phyloP scores from a whole-genome alignment of 257 asterid species.

The Misopates orontium region DNA sequence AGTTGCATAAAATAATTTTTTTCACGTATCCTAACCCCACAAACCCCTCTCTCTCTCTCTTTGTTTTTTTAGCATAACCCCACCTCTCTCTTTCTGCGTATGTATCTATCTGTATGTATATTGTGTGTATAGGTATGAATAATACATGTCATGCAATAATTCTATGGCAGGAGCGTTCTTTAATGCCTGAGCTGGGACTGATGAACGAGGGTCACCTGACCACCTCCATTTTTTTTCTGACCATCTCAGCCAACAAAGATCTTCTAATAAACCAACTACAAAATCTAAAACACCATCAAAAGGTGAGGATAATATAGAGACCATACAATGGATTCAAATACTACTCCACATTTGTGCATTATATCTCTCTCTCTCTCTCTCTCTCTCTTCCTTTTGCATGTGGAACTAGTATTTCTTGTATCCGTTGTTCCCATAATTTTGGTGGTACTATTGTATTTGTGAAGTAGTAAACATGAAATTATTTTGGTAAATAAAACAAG shows the following conservation, averaged over 20 bases:
- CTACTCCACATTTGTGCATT: too few relatives aligned
- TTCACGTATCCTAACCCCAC: too few relatives aligned
- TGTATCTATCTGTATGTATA: neutral
- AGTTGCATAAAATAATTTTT: too few relatives aligned
- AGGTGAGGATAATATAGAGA: slow-evolving; percentile 6
- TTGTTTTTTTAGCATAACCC: neutral
- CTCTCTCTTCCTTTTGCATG: neutral
- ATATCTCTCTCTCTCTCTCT: too few relatives aligned
- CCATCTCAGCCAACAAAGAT: slow-evolving; percentile 75
- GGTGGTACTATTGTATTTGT: too few relatives aligned
- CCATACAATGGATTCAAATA: too few relatives aligned
- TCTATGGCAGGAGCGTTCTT: slow-evolving; percentile 31
- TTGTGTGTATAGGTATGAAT: neutral
- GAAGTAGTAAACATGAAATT: too few relatives aligned
- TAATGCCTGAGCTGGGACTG: slow-evolving; percentile 38
- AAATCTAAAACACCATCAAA: slow-evolving; percentile 44
- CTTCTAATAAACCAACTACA: slow-evolving; percentile 58
- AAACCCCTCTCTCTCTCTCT: too few relatives aligned
- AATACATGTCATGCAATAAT: slow-evolving; percentile 28
- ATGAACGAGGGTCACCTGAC: slow-evolving; percentile 35
- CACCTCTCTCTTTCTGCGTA: neutral
- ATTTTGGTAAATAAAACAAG: too few relatives aligned
- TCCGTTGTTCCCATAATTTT: neutral
- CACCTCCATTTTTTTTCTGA: slow-evolving; percentile 35
- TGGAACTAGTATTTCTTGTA: neutral